These are phyloP conservation scores for Fimicolochytrium jonesii DNA, from an alignment of 192 early-diverging fungal genomes.

Conservation along the genomic window DNA sequence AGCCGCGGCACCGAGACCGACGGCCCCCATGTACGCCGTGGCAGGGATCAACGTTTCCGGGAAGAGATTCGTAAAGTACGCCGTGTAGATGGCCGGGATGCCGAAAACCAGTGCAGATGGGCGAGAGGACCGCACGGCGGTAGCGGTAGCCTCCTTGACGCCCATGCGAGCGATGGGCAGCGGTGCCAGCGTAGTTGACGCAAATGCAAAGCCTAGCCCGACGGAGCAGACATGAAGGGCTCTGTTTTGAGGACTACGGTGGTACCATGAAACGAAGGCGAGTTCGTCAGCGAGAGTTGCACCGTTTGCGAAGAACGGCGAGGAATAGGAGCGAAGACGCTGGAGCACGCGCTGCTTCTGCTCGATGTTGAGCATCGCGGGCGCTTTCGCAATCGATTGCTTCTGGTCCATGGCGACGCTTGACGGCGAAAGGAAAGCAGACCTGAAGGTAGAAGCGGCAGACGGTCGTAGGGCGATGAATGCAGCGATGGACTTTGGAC, in stretches of 20 bases:
- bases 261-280: constrained; percentile 2
- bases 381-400: too few relatives aligned
- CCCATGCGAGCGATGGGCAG: not conserved
- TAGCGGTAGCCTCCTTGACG: too few relatives aligned
- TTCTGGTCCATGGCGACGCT: too few relatives aligned
- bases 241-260: not conserved
- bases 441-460: too few relatives aligned
- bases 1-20: not conserved
- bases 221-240: not conserved
- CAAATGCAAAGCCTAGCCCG: not conserved
- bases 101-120: not conserved
- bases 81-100: not conserved
- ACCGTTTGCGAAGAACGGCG: too few relatives aligned
- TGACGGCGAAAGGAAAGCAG: too few relatives aligned
- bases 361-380: too few relatives aligned
- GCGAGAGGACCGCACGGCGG: too few relatives aligned
- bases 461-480: too few relatives aligned
- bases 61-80: not conserved
- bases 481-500: too few relatives aligned
- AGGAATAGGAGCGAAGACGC: too few relatives aligned
- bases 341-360: too few relatives aligned
- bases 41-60: not conserved
- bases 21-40: not conserved
- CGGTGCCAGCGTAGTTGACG: not conserved
- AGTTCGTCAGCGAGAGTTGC: not conserved